phyloP scores from a whole-genome alignment of 768 basidiomycete genomes.

The Leccinellum rugosiceps region DNA sequence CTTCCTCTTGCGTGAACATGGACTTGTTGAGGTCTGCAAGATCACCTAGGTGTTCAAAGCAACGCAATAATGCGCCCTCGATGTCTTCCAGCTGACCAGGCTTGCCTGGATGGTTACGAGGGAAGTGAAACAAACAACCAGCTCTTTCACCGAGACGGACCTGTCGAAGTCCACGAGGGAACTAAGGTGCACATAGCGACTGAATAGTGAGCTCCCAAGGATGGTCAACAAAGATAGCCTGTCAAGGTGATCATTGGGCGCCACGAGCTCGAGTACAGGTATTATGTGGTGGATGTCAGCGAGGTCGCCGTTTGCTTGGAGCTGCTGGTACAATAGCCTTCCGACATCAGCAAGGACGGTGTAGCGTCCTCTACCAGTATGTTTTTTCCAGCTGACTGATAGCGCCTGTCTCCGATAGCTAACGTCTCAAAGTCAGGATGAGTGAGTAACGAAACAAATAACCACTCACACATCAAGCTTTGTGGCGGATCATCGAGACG shows the following conservation, averaged over 20 bases:
- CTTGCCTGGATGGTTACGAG: background rate
- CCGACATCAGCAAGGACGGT: too few relatives aligned
- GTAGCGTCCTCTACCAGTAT: too few relatives aligned
- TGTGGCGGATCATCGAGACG: too few relatives aligned
- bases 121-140: background rate
- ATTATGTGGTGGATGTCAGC: background rate
- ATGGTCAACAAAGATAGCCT: background rate
- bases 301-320: background rate
- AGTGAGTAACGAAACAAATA: too few relatives aligned
- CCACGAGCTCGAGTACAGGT: background rate
- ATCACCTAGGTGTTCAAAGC: background rate
- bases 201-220: background rate
- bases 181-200: background rate
- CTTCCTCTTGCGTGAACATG: background rate
- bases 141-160: background rate
- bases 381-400: too few relatives aligned
- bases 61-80: background rate
- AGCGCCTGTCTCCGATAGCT: too few relatives aligned
- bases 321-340: too few relatives aligned
- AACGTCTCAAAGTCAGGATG: too few relatives aligned
- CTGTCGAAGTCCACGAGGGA: background rate
- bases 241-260: background rate
- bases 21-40: background rate
- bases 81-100: background rate
- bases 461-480: too few relatives aligned